phyloP scores from a whole-genome alignment of 129 eudicot genomes.

The Artemisia annua region DNA sequence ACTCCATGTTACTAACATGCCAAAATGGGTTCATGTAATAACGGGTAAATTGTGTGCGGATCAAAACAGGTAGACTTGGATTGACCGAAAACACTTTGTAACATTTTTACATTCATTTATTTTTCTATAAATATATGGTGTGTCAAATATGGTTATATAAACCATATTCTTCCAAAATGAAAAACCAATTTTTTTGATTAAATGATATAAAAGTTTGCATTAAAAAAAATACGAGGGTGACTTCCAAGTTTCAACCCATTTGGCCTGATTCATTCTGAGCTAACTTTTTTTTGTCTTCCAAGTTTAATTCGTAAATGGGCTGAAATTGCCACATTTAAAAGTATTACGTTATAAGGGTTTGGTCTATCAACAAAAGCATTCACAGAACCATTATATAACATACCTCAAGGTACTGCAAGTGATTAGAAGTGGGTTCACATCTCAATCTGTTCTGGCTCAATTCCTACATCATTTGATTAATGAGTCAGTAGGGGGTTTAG shows the following conservation, averaged over 20 bases:
- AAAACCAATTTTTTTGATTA: background rate
- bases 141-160: background rate
- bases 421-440: slow-evolving; percentile 51
- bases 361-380: slow-evolving; percentile 3
- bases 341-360: slow-evolving; percentile 1
- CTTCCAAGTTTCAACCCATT: slow-evolving; percentile 7
- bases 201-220: background rate
- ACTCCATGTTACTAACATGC: background rate
- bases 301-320: background rate
- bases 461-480: slow-evolving; percentile 46
- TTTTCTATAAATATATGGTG: background rate
- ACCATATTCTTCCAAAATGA: background rate
- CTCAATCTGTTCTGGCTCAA: slow-evolving; percentile 56
- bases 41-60: background rate
- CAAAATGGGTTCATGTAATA: background rate
- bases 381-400: background rate
- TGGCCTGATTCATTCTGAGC: too few species aligned
- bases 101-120: background rate
- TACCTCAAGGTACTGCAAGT: slow-evolving; percentile 57
- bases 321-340: background rate
- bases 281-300: too few species aligned
- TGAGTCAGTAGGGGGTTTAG: background rate
- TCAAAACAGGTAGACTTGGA: background rate
- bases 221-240: background rate
- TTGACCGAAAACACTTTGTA: background rate